These are phyloP conservation scores for Perkinsela sp. DNA, from an alignment of 208 protist genomes.

Conservation along the genomic window DNA sequence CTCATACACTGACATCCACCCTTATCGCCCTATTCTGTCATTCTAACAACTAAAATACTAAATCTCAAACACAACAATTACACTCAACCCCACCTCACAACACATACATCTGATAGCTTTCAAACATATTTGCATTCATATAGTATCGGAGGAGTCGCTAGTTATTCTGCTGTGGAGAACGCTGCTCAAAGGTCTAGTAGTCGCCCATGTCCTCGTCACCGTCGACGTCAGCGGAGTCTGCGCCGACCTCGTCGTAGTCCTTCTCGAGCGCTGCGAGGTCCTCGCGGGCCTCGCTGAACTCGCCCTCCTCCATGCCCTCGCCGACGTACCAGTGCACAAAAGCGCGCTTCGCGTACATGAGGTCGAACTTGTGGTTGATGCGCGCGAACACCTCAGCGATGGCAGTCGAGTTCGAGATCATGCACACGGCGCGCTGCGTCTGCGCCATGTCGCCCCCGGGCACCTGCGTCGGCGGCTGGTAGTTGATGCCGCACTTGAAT, in stretches of 20 bases:
- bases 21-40: too few relatives aligned
- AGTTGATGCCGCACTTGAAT: constrained; percentile 96
- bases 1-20: too few relatives aligned
- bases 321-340: constrained; percentile 89
- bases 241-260: constrained; percentile 78
- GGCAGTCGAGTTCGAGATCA: constrained; percentile 69
- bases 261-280: constrained; percentile 82
- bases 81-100: too few relatives aligned
- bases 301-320: constrained; percentile 87
- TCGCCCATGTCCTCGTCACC: constrained; percentile 78
- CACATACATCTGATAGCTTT: too few relatives aligned
- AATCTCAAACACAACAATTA: too few relatives aligned
- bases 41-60: too few relatives aligned
- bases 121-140: too few relatives aligned
- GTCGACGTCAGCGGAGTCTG: constrained; percentile 47
- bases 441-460: constrained; percentile 76
- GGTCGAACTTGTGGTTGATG: constrained; percentile 79
- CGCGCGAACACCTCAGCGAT: constrained; percentile 73
- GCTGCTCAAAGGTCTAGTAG: too few relatives aligned
- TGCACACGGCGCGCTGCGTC: constrained; percentile 73
- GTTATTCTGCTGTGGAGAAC: too few relatives aligned
- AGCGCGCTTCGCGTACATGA: constrained; percentile 80
- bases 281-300: constrained; percentile 81
- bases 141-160: too few relatives aligned
- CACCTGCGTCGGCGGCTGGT: constrained; percentile 80